These are phyloP conservation scores for Ophiostoma tasmaniense DNA, from an alignment of 2,329 filamentous ascomycete genomes.

Conservation along the genomic window DNA sequence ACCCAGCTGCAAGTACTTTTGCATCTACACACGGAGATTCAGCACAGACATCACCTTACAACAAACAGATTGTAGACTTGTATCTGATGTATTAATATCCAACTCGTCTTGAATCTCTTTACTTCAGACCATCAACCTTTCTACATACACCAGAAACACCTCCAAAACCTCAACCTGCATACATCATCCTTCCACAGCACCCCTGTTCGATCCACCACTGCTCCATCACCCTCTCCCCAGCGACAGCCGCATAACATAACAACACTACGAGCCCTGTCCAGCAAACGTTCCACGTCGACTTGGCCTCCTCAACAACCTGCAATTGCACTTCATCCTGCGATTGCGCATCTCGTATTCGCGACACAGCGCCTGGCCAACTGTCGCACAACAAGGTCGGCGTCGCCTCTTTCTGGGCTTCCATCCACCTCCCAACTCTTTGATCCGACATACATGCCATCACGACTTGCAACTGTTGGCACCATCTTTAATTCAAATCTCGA, in stretches of 20 bases:
- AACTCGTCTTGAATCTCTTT: neutral
- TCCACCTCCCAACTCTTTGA: neutral
- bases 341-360: conserved; percentile 3
- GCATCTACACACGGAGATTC: neutral
- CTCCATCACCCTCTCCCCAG: conserved; percentile 10
- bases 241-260: conserved; percentile 9
- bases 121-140: neutral
- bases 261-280: neutral
- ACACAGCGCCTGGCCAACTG: conserved; percentile 1
- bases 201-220: conserved; percentile 7
- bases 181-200: neutral
- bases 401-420: neutral
- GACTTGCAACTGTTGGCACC: neutral
- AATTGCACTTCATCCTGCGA: neutral
- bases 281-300: neutral
- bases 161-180: neutral
- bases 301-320: neutral
- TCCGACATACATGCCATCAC: neutral
- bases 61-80: neutral
- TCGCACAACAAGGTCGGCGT: neutral
- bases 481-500: neutral
- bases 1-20: neutral
- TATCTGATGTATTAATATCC: neutral
- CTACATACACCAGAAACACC: neutral
- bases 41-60: neutral